phyloP scores from a whole-genome alignment of 202 grass and related monocot species.

The Hordeum pubiflorum region DNA sequence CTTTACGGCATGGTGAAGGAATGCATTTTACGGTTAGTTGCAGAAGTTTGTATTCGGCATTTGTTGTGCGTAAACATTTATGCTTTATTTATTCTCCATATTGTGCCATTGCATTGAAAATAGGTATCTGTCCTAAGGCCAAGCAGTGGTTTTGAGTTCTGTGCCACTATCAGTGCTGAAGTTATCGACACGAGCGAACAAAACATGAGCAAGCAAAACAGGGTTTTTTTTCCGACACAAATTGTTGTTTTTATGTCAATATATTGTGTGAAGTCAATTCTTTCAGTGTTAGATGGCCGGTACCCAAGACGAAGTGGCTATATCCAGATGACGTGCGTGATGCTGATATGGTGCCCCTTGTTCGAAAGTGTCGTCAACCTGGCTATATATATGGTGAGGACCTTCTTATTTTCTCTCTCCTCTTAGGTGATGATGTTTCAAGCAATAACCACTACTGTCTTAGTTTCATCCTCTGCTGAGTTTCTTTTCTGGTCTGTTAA shows the following conservation, averaged over 20 bases:
- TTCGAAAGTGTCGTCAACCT: background rate
- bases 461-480: too few species aligned
- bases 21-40: background rate
- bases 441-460: too few species aligned
- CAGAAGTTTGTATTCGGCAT: background rate
- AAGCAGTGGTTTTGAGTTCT: background rate
- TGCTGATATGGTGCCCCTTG: background rate
- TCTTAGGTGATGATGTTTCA: too few species aligned
- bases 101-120: background rate
- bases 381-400: background rate
- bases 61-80: background rate
- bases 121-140: background rate
- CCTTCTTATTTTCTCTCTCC: too few species aligned
- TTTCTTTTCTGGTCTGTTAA: too few species aligned
- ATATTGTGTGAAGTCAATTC: background rate
- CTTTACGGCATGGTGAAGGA: background rate
- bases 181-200: background rate
- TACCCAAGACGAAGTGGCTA: background rate
- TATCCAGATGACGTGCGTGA: background rate
- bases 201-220: background rate
- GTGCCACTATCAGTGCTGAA: background rate
- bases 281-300: background rate
- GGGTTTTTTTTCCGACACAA: background rate
- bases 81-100: background rate
- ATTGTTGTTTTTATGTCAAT: background rate